phyloP scores from a whole-genome alignment of 352 stramenopile species.

The Phytophthora pini region DNA sequence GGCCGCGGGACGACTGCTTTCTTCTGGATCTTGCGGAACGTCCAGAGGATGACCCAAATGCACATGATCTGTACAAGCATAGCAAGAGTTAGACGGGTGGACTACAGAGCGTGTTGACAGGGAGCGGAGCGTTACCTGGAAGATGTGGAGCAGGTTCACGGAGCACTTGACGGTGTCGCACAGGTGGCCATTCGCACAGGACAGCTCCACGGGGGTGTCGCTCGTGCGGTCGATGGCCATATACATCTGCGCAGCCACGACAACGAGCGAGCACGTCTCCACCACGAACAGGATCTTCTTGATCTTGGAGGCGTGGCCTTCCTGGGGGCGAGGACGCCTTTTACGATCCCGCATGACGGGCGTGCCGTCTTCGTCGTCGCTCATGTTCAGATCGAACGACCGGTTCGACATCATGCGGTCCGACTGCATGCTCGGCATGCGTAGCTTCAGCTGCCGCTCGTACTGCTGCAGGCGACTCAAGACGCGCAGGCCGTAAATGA shows the following conservation, averaged over 20 bases:
- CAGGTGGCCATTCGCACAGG: constrained; percentile 62
- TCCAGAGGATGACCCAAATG: constrained; percentile 48
- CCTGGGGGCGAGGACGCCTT: constrained; percentile 21
- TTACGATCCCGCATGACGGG: constrained; percentile 29
- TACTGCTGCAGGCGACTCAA: constrained; percentile 45
- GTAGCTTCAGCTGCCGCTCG: constrained; percentile 42
- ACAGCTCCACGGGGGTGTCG: constrained; percentile 48
- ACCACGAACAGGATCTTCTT: constrained; percentile 55
- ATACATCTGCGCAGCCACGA: constrained; percentile 59
- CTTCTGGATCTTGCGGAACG: constrained; percentile 50
- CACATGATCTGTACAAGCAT: constrained; percentile 36
- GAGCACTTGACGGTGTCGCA: constrained; percentile 53
- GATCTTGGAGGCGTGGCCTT: constrained; percentile 49
- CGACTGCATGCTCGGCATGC: constrained; percentile 42
- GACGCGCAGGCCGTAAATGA: constrained; percentile 52
- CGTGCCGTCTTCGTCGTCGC: constrained; percentile 40
- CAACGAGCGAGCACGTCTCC: constrained; percentile 40
- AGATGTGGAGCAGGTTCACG: constrained; percentile 55
- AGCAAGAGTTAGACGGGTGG: constrained; percentile 5
- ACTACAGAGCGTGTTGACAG: neutral
- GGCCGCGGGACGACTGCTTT: constrained; percentile 40
- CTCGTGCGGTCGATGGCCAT: constrained; percentile 45
- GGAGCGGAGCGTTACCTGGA: constrained; percentile 37
- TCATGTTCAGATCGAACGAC: constrained; percentile 49
- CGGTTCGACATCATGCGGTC: constrained; percentile 47